Conservation (phyloP, 345 rosid species). For the Ceriops decandra region DNA sequence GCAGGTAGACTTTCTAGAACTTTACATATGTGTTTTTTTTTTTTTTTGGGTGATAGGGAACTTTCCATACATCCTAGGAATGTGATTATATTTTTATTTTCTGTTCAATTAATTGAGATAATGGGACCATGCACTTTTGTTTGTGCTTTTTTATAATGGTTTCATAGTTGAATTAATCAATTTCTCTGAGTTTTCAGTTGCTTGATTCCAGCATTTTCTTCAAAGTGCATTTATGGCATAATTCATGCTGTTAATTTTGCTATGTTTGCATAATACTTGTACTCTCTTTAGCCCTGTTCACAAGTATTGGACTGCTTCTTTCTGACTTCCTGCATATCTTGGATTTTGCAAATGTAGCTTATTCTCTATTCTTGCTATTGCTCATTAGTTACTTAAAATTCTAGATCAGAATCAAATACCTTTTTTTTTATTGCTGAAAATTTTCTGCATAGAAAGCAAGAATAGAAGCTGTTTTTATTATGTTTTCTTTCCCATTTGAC, state of each 20-base stretch:
- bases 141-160: neutral
- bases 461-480: neutral
- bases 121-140: neutral
- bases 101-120: neutral
- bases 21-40: neutral
- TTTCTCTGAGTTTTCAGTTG: neutral
- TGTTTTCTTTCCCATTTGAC: neutral
- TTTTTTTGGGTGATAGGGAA: neutral
- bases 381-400: neutral
- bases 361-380: neutral
- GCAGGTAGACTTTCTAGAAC: constrained; percentile 46
- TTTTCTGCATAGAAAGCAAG: neutral
- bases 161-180: neutral
- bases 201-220: neutral
- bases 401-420: neutral
- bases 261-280: neutral
- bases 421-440: neutral
- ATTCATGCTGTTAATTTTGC: neutral
- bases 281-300: neutral
- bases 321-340: too few species aligned
- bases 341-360: neutral
- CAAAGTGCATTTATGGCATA: neutral
- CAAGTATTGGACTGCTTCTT: neutral
- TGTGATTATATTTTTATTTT: neutral
- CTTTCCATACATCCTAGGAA: neutral